Base-by-base conservation (phyloP, 208 protist genomes). In the Crithidia fasciculata region DNA sequence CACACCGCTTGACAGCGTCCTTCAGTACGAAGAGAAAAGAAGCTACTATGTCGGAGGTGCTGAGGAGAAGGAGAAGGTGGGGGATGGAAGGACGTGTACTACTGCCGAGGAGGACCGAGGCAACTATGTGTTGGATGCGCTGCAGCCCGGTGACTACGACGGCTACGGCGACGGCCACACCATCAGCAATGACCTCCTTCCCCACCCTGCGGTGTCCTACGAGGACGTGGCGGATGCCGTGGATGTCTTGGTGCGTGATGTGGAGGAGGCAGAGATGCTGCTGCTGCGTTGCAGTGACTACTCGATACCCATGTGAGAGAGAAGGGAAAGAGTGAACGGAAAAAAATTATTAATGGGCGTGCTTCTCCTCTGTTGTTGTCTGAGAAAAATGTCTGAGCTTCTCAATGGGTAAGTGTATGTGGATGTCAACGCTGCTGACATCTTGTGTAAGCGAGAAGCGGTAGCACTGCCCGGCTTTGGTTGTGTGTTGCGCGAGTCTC, bases 241-340 rank as follows among this genome's bases (percentile, higher is more conserved):
- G 6, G 60, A 60, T 4, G 52, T 15, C 28, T 15, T 69, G 0
- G 49, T 41, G 12, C 55, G 58, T 37, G 59, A 71, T 43, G 62
- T 83, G 8, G 64, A 80, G 40, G 71, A 76, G 36, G 39, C 55
- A 36, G 82, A 86, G 57, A 73, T 86, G 64, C 19, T 78, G 28
- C 41, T 86, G 10, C 50, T 86, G 47, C 72, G 82, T 2, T 81
- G 69, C n/a, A 62, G 59, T 15, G 49, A 73, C 9, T 86, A 77
- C 44, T 65, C 76, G 37, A 66, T 86, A 15, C 82, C 81, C 28
- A 28, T 69, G 54, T 64, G 54, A 28, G 45, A 39, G 19, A 40
- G 61, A 19, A 16, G 4, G 41, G 59, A 39, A 9, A 58, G 54
- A 37, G 28, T 9, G 12, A 37, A 18, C 6, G 16, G 28, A 16